phyloP scores from a whole-genome alignment of 2,329 filamentous ascomycete genomes.

The Fusarium continuum region DNA sequence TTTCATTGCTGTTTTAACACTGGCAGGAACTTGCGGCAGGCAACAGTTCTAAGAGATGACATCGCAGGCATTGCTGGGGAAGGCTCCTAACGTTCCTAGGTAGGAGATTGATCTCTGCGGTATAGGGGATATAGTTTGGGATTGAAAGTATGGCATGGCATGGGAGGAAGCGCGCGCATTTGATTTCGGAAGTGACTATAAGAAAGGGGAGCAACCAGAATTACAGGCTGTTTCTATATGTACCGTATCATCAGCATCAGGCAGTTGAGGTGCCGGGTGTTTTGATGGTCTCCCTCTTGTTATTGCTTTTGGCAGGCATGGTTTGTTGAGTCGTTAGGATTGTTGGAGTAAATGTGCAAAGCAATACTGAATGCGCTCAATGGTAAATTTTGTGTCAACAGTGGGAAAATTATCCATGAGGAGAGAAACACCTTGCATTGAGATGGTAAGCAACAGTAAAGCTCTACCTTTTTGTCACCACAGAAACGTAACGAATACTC shows the following conservation, averaged over 20 bases:
- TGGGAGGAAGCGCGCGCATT: slow-evolving; percentile 38
- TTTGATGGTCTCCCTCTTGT: slow-evolving; percentile 37
- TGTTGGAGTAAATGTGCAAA: slow-evolving; percentile 42
- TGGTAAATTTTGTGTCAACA: background rate
- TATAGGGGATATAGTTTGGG: slow-evolving; percentile 27
- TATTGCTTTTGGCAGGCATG: slow-evolving; percentile 45
- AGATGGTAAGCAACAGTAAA: too few species aligned
- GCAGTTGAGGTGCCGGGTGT: slow-evolving; percentile 30
- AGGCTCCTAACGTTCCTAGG: slow-evolving; percentile 29
- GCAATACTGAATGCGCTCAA: background rate
- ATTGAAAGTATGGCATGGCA: slow-evolving; percentile 38
- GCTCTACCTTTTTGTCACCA: background rate
- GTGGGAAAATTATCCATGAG: too few species aligned
- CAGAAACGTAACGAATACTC: background rate
- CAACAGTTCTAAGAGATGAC: slow-evolving; percentile 31
- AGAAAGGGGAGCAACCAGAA: slow-evolving; percentile 30
- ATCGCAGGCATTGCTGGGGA: slow-evolving; percentile 36
- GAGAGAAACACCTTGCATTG: too few species aligned
- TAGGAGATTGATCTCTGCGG: slow-evolving; percentile 29
- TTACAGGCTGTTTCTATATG: slow-evolving; percentile 34
- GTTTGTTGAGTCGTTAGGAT: slow-evolving; percentile 40
- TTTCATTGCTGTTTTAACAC: slow-evolving; percentile 38
- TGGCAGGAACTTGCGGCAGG: slow-evolving; percentile 32
- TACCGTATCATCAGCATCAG: slow-evolving; percentile 34
- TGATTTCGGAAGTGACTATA: slow-evolving; percentile 40